These are phyloP conservation scores for Gossypioides kirkii DNA, from an alignment of 345 rosid species.

Conservation along the genomic window DNA sequence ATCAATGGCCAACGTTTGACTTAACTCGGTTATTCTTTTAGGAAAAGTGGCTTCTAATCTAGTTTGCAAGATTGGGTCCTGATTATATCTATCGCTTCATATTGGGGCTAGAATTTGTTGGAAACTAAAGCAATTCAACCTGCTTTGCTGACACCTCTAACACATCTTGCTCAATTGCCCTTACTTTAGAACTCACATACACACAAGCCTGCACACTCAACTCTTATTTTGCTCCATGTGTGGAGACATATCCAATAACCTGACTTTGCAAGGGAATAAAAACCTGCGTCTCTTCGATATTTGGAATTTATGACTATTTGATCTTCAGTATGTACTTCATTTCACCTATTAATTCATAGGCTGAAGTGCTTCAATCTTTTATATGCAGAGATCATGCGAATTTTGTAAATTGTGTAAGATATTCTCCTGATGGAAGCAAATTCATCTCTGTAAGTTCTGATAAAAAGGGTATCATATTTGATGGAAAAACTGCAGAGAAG, in stretches of 20 bases:
- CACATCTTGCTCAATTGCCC: not conserved
- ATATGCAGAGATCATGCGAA: constrained; percentile 77
- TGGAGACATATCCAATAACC: not conserved
- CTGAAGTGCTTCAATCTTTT: constrained; percentile 24
- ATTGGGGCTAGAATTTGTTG: not conserved
- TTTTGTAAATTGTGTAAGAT: constrained; percentile 93
- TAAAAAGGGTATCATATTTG: constrained; percentile 82
- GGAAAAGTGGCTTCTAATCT: not conserved
- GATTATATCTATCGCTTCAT: not conserved
- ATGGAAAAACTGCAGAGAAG: constrained; percentile 79
- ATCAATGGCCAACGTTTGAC: no score
- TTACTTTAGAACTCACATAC: not conserved
- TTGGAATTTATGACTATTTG: not conserved
- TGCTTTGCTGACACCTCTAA: not conserved
- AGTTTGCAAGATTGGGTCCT: not conserved
- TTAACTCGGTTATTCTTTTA: not conserved
- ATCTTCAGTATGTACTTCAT: not conserved
- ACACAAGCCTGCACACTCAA: not conserved
- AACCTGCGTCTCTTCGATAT: not conserved
- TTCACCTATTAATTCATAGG: constrained; percentile 2
- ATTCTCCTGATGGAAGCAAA: constrained; percentile 88
- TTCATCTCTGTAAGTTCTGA: constrained; percentile 91
- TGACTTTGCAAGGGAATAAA: no score
- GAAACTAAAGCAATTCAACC: not conserved
- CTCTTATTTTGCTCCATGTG: not conserved